Evolutionary conservation across 805 yeast genomes (phyloP).

Genomic region (Metschnikowia colocasiae): DNA sequence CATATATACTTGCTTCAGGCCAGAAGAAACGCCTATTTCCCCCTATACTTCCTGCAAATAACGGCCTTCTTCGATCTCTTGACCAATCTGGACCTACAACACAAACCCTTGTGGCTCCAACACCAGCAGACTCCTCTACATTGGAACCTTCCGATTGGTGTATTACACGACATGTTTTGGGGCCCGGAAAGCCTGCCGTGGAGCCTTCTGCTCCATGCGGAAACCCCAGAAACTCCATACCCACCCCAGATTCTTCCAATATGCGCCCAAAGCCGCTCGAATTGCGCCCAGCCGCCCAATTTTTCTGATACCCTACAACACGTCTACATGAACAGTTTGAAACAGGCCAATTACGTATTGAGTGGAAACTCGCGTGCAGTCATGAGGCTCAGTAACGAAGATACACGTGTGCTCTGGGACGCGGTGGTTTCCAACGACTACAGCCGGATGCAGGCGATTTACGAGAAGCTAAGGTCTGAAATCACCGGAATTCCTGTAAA

Average conservation of each 20-base stretch:
- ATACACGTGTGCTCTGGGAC: slow-evolving; percentile 56
- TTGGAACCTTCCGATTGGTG: slow-evolving; percentile 79
- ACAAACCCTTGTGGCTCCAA: slow-evolving; percentile 57
- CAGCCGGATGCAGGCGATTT: slow-evolving; percentile 23
- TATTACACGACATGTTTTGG: slow-evolving; percentile 54
- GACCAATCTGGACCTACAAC: slow-evolving; percentile 15
- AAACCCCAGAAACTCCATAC: slow-evolving; percentile 15
- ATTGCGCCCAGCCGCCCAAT: no score
- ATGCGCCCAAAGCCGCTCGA: not conserved
- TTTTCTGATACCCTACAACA: slow-evolving; percentile 29
- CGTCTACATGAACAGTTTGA: slow-evolving; percentile 72
- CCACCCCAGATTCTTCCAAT: slow-evolving; percentile 33
- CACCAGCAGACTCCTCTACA: slow-evolving; percentile 58
- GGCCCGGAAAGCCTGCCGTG: slow-evolving; percentile 26
- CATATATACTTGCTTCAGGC: slow-evolving; percentile 20
- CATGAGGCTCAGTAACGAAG: slow-evolving; percentile 68
- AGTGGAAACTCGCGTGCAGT: slow-evolving; percentile 76
- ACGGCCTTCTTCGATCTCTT: slow-evolving; percentile 33
- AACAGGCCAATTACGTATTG: slow-evolving; percentile 73
- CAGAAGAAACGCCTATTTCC: slow-evolving; percentile 52
- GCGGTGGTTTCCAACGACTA: slow-evolving; percentile 40
- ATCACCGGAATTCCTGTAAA: slow-evolving; percentile 43
- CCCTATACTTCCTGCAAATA: slow-evolving; percentile 37
- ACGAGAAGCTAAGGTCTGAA: slow-evolving; percentile 21
- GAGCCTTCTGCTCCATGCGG: slow-evolving; percentile 30